Conservation (phyloP, 176 grass and related monocot species). For the Elymus sibiricus region DNA sequence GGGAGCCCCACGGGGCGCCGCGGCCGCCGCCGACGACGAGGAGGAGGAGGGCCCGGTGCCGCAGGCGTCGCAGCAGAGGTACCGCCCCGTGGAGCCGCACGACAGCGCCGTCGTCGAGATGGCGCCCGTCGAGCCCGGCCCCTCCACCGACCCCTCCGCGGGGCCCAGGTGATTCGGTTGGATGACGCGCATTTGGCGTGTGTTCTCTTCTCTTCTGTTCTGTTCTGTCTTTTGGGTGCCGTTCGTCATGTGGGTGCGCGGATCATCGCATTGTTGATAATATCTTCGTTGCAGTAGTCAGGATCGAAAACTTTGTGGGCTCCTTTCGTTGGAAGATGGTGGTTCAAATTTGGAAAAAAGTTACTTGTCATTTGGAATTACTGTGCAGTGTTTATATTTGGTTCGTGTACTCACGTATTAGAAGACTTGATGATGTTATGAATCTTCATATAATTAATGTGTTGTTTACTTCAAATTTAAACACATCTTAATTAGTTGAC, state of each 20-base stretch:
- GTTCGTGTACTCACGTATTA: background rate
- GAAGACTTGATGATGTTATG: background rate
- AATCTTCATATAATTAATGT: background rate
- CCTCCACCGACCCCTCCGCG: slow-evolving; percentile 5
- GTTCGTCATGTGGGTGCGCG: too few relatives aligned
- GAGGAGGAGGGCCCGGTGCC: slow-evolving; percentile 44
- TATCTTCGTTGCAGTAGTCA: background rate
- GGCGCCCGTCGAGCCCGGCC: slow-evolving; percentile 36
- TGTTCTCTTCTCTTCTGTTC: background rate
- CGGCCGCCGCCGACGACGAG: background rate
- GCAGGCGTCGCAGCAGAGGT: slow-evolving; percentile 15
- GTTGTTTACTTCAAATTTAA: background rate
- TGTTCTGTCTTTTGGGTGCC: background rate
- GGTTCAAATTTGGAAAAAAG: background rate
- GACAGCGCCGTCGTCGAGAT: slow-evolving; percentile 46
- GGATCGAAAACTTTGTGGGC: background rate
- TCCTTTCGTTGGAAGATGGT: background rate
- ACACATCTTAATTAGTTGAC: background rate
- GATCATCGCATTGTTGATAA: background rate
- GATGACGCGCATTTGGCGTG: background rate
- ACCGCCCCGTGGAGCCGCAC: slow-evolving; percentile 42
- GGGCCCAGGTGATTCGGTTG: background rate
- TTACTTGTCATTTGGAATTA: background rate
- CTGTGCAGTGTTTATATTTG: background rate
- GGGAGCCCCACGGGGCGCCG: slow-evolving; percentile 9